Evolutionary conservation across 108 stramenopile species (phyloP), one percentile per base, ranked within the genome.

Genomic region (Cyclostephanos tholiformis): DNA sequence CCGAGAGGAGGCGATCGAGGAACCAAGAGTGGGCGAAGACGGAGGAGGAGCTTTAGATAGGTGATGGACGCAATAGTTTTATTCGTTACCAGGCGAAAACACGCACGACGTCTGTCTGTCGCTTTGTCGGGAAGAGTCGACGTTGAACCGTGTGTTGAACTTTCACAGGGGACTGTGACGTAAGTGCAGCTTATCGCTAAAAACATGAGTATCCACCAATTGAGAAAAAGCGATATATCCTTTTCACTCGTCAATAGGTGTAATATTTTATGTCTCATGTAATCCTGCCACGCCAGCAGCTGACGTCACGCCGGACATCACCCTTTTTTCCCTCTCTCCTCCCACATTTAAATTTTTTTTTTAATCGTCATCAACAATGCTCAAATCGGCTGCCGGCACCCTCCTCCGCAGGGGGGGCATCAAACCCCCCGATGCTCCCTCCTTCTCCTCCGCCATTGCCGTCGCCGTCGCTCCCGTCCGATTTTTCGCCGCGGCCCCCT

Each of bases 401-500:
- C 67, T 67, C 52, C 67, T 67, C 67, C 65, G 39, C 30, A 38
- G 61, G 38, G n/a, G 30, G 59, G 41, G 59, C 26, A 38, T 27
- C 65, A 46, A 64, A 43, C 38, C 62, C 10, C 16, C 41, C 38
- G 7, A 6, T 27, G 25, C 61, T 30, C 11, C 43, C 26, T 19
- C 72, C 65, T 36, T 53, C 53, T 22, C 66, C 50, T 12, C 65
- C 36, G 36, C 22, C 65, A 10, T 26, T 16, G 16, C 4, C 50
- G 16, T 57, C 19, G 16, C 8, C 50, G 16, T 41, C 50, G 16
- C 41, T 26, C 13, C 8, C 50, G 16, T 41, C 0, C 60, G 66
- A 4, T 56, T 62, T 27, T 71, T 67, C 48, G 74, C 74, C 36
- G 63, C 67, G 11, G 73, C 77, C 36, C 72, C 77, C 13, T 53